Percentiles rank a stretch among this genome's conserved stretches.
Evolutionary conservation across 192 early-diverging fungal genomes (phyloP).

Genomic region (Rhizophlyctis rosea): DNA sequence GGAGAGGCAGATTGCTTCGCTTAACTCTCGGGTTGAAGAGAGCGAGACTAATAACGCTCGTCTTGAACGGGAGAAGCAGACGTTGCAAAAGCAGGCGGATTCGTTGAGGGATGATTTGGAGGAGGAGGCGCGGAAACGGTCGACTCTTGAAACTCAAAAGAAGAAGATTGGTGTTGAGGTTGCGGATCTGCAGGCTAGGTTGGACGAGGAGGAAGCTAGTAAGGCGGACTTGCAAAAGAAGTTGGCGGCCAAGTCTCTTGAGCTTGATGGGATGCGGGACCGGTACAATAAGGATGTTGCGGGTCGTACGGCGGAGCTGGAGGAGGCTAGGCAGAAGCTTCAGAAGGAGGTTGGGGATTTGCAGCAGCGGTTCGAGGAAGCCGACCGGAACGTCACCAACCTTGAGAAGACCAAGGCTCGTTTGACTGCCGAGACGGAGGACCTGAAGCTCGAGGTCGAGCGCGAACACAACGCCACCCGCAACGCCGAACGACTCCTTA

Average conservation of each 20-base stretch:
- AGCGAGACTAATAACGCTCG: conserved; percentile 47
- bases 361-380: conserved; percentile 58
- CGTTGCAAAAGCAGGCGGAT: conserved; percentile 37
- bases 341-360: conserved; percentile 67
- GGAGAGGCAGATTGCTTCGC: conserved; percentile 61
- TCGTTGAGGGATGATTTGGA: conserved; percentile 51
- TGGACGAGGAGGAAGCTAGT: conserved; percentile 59
- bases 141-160: conserved; percentile 37
- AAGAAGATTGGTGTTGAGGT: conserved; percentile 47
- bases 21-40: conserved; percentile 55
- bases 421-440: conserved; percentile 71
- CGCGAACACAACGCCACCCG: conserved; percentile 69
- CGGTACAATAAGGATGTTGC: conserved; percentile 56
- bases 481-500: conserved; percentile 59
- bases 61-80: conserved; percentile 55
- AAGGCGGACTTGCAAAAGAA: conserved; percentile 50
- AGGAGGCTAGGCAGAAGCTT: conserved; percentile 51
- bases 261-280: conserved; percentile 65
- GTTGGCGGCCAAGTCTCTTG: conserved; percentile 53
- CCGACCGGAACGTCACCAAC: conserved; percentile 51
- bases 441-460: conserved; percentile 70
- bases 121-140: conserved; percentile 41
- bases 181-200: conserved; percentile 59
- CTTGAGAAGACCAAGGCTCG: conserved; percentile 70
- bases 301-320: conserved; percentile 51